Evolutionary conservation across 2,329 filamentous ascomycete species (phyloP).

Genomic region (Colletotrichum sansevieriae): DNA sequence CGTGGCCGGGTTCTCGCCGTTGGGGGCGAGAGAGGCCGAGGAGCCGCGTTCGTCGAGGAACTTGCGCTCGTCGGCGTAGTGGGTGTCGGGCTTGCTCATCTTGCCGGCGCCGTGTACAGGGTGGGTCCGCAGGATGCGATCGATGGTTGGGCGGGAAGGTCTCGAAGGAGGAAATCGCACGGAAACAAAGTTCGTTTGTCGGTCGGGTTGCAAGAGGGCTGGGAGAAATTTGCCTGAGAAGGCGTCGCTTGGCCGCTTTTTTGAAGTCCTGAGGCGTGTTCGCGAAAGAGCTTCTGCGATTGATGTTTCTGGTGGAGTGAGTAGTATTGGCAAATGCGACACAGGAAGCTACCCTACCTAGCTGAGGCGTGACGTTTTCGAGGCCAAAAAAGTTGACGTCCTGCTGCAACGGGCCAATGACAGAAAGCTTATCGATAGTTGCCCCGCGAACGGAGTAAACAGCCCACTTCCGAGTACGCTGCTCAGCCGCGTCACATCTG

Average conservation of each 20-base stretch:
- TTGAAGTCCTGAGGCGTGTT: background rate
- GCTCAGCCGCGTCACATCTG: slow-evolving; percentile 23
- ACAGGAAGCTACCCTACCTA: background rate
- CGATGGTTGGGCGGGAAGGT: background rate
- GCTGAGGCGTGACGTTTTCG: slow-evolving; percentile 17
- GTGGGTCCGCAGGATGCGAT: slow-evolving; percentile 38
- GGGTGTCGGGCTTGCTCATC: slow-evolving; percentile 64
- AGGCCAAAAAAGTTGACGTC: slow-evolving; percentile 22
- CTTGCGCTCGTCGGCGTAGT: slow-evolving; percentile 81
- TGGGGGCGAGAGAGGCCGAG: slow-evolving; percentile 78
- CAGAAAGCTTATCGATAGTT: slow-evolving; percentile 59
- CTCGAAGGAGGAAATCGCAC: too few relatives aligned
- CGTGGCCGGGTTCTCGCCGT: slow-evolving; percentile 93
- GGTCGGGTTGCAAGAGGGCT: too few relatives aligned
- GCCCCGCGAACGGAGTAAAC: slow-evolving; percentile 54
- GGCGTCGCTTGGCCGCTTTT: background rate
- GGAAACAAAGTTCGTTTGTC: too few relatives aligned
- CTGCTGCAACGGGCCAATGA: slow-evolving; percentile 3
- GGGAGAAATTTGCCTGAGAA: background rate
- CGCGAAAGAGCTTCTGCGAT: background rate
- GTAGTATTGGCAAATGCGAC: slow-evolving; percentile 2
- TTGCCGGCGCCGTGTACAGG: slow-evolving; percentile 20
- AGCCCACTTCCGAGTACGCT: slow-evolving; percentile 33
- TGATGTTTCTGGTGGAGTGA: slow-evolving; percentile 27
- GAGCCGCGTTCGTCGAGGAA: slow-evolving; percentile 95